These are phyloP conservation scores for Cercospora zeae-maydis DNA, from an alignment of 2,329 filamentous ascomycete genomes.

Conservation along the genomic window DNA sequence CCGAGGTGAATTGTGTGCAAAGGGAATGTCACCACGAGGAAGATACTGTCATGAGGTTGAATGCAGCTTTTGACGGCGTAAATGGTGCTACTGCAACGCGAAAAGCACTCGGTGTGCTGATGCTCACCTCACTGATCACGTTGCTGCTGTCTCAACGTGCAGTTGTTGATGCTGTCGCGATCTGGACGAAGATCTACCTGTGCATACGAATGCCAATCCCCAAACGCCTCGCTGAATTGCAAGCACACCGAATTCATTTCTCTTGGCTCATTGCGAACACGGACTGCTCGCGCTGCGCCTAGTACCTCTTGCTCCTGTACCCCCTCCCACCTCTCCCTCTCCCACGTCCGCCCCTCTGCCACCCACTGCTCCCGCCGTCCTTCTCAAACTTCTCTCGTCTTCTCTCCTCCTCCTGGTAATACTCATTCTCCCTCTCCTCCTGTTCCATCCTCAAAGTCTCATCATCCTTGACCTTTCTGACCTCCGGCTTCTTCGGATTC, in stretches of 20 bases:
- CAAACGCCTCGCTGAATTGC: slow-evolving; percentile 1
- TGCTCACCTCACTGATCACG: neutral
- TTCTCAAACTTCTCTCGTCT: slow-evolving; percentile 45
- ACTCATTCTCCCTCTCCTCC: slow-evolving; percentile 54
- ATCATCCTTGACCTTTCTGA: slow-evolving; percentile 66
- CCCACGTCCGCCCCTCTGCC: slow-evolving; percentile 43
- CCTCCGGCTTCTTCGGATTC: slow-evolving; percentile 51
- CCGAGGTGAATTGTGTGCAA: too few species aligned
- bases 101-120: too few species aligned
- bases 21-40: too few species aligned
- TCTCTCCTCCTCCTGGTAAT: slow-evolving; percentile 52
- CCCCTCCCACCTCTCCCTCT: slow-evolving; percentile 37
- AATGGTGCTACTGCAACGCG: too few species aligned
- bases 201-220: neutral
- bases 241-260: neutral
- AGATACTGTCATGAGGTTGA: too few species aligned
- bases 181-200: neutral
- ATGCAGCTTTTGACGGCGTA: too few species aligned
- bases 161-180: neutral
- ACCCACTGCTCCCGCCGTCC: slow-evolving; percentile 46
- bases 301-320: slow-evolving; percentile 14
- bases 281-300: neutral
- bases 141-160: neutral
- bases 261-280: neutral
- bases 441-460: slow-evolving; percentile 64